Evolutionary conservation across 495 filamentous ascomycete species (phyloP), one percentile per base, ranked within the genome.

Genomic region (Physcia stellaris): DNA sequence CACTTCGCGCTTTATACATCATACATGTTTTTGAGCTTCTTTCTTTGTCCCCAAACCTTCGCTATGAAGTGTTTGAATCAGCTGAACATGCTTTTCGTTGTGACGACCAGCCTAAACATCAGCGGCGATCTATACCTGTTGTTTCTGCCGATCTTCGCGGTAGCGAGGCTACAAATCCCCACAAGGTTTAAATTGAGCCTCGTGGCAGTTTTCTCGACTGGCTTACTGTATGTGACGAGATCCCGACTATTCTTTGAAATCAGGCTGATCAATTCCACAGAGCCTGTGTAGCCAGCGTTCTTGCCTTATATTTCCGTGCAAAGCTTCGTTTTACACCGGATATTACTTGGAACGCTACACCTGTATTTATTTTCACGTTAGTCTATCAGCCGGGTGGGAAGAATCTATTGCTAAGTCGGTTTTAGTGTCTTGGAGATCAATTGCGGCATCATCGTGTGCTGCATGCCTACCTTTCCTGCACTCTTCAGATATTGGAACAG

Each of bases 121-220:
- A 18, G 40, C 17, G 31, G 39, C 19, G 48, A 51, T 32, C 15
- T 43, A 4, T 34, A 35, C 17, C 27, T 51, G 13, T 24, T 51
- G 2, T 16, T 47, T 7, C 34, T 51, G 13, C 48, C 48, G 4
- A 28, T 51, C n/a, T 23, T 23, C 13, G 34, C 35, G 12, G 40
- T 51, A n/a, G 12, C 38, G 20, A 33, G 23, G 16, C 32, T 51
- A 13, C 27, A 30, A 24, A 13, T 51, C 2, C 24, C 48, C 6
- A 11, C 23, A n/a, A 22, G 30, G 23, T 20, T 36, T 21, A 51
- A 41, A 33, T 24, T 51, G 41, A 40, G 21, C 10, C n/a, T 46
- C 13, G 21, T 23, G 3, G 40, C 40, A 6, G 22, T 46, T 10
- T 42, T 51, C 16, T 28, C 45, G 19, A 35, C 39, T 15, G 40